Percentiles rank a stretch among this genome's conserved stretches.
Evolutionary conservation across 257 asterid genomes (phyloP).

Genomic region (Buddleja alternifolia): DNA sequence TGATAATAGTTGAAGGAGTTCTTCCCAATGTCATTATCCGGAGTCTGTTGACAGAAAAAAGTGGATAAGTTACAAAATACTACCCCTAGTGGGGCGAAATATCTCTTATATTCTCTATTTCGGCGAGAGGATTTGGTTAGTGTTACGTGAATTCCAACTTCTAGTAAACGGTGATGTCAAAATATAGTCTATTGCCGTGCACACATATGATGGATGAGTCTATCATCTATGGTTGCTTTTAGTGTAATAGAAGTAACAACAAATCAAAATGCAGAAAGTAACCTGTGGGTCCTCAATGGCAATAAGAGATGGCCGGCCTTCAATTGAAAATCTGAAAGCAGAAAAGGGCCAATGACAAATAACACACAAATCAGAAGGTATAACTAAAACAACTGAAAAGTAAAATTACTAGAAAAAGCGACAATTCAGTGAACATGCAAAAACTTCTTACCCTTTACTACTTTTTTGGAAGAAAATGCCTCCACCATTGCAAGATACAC

Average conservation of each 20-base stretch:
- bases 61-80: constrained; percentile 19
- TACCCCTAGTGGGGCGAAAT: background rate
- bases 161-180: background rate
- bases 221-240: background rate
- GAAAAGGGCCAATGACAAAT: background rate
- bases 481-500: constrained; percentile 77
- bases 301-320: constrained; percentile 61
- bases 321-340: constrained; percentile 62
- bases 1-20: constrained; percentile 87
- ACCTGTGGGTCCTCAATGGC: constrained; percentile 99
- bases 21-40: constrained; percentile 94
- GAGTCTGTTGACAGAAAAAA: constrained; percentile 57
- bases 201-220: background rate
- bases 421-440: constrained; percentile 10
- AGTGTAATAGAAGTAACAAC: constrained; percentile 19
- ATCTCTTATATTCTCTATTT: background rate
- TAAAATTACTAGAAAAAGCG: constrained; percentile 3
- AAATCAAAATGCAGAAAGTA: constrained; percentile 13
- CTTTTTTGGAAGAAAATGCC: constrained; percentile 75
- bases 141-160: background rate
- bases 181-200: background rate
- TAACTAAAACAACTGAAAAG: constrained; percentile 4
- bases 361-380: background rate
- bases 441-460: constrained; percentile 65
- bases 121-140: background rate